A percentile compares a stretch with the other conserved stretches of the same genome.
These are phyloP conservation scores for Colletotrichum tanaceti DNA, from an alignment of 2,329 filamentous ascomycete species.

Conservation along the genomic window DNA sequence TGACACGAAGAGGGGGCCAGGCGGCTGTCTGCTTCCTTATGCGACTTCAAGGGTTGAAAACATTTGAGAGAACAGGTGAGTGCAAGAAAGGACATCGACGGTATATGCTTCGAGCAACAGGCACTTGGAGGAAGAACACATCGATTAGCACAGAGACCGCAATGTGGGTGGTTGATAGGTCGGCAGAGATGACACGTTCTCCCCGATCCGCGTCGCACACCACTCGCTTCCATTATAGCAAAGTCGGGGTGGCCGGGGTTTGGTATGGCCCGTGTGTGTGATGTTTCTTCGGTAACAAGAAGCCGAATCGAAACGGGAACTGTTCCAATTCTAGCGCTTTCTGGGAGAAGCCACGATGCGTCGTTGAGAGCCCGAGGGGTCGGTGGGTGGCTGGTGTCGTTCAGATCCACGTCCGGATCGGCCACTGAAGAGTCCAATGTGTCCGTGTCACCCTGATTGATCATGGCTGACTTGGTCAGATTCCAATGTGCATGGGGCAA, in stretches of 20 bases:
- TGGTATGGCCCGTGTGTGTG: not conserved
- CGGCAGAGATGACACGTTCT: conserved; percentile 24
- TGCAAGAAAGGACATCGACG: conserved; percentile 5
- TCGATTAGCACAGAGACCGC: conserved; percentile 8
- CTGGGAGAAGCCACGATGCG: conserved; percentile 1
- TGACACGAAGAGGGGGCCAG: conserved; percentile 3
- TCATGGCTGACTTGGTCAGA: not conserved
- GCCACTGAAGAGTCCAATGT: conserved; percentile 1
- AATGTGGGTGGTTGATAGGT: conserved; percentile 10
- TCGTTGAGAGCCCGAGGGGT: not conserved
- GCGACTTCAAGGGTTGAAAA: not conserved
- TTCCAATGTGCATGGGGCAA: not conserved
- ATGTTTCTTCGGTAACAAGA: not conserved
- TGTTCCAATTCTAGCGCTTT: not conserved
- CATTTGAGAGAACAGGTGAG: not conserved
- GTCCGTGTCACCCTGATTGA: conserved; percentile 1
- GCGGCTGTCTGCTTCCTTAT: conserved; percentile 15
- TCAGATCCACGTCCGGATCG: conserved; percentile 4
- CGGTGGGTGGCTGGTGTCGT: conserved; percentile 36
- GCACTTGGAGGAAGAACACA: conserved; percentile 6
- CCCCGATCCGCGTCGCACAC: conserved; percentile 1
- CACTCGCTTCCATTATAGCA: not conserved
- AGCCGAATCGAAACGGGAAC: not conserved
- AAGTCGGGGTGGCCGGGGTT: not conserved
- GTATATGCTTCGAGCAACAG: conserved; percentile 5